phyloP scores from a whole-genome alignment of 192 early-diverging fungal genomes.

The Jimgerdemannia flammicorona region DNA sequence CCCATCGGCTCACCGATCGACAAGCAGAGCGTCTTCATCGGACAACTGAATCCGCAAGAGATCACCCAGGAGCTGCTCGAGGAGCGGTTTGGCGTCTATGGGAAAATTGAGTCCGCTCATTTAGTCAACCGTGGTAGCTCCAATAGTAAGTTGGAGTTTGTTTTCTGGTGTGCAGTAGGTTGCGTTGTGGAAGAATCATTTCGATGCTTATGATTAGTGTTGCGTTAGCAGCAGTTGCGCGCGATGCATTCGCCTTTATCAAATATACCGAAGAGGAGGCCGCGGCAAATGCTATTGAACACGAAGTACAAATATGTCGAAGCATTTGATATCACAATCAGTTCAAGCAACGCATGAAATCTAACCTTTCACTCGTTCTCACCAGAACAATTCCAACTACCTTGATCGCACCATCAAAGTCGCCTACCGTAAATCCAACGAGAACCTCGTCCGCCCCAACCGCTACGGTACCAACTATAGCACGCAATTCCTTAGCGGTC shows the following conservation, averaged over 20 bases:
- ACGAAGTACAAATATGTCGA: constrained; percentile 33
- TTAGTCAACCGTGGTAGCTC: constrained; percentile 38
- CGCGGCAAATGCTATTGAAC: constrained; percentile 45
- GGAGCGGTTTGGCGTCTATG: constrained; percentile 52
- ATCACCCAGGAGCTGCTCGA: constrained; percentile 43
- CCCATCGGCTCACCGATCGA: constrained; percentile 36
- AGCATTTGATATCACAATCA: background rate
- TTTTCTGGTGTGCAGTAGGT: background rate
- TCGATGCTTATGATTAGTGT: background rate
- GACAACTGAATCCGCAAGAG: constrained; percentile 50
- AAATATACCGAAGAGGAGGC: constrained; percentile 45
- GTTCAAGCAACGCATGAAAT: background rate
- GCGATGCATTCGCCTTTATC: constrained; percentile 61
- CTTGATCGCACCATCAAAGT: background rate
- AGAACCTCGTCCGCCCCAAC: constrained; percentile 4
- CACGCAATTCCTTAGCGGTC: background rate
- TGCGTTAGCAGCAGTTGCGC: background rate
- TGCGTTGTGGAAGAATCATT: no score
- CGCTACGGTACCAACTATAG: background rate
- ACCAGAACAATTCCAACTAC: constrained; percentile 5
- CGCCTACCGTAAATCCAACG: constrained; percentile 29
- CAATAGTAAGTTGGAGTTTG: constrained; percentile 1
- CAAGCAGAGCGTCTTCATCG: constrained; percentile 57
- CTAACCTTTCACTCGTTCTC: background rate
- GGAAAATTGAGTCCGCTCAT: constrained; percentile 42